Base-by-base conservation (phyloP, 176 grass and related monocot genomes). In the Elymus sibiricus region DNA sequence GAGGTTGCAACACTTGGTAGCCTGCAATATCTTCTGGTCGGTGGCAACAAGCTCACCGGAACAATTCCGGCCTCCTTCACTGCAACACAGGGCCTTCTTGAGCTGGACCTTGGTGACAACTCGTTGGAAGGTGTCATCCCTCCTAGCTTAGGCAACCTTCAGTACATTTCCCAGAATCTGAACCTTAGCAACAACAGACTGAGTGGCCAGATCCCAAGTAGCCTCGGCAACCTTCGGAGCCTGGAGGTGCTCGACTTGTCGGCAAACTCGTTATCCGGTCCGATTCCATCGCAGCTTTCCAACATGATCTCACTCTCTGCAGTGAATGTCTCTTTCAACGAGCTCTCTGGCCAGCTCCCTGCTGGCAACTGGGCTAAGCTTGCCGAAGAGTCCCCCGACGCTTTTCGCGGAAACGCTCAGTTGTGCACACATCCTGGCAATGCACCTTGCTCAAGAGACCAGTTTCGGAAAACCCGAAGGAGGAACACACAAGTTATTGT, bases 201-300 rank as follows among this genome's bases (percentile, higher is more conserved):
- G 58, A 90, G 22, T 3, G 35, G 88, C 46, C 44, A 80, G 81
- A 92, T 92, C 21, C 93, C 93, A 26, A 55, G 74, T 40, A 92
- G 79, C 40, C 85, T 95, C 0, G 85, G 90, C 32, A 92, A 90
- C 25, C 90, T 95, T 68, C 79, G 86, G 49, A 86, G 88, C 37
- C 66, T 95, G 25, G 85, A 92, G 77, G 74, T 82, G 21, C 90
- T 95, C 22, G 93, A 95, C 67, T 55, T 94, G 67, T 94, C 89
- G 2, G 63, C 43, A 6, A 91, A 94, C 56, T 79, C 76, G 28
- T 78, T 94, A 6, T 91, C 64, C 39, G 92, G 92, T 58, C 5
- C 42, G 69, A 92, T 94, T 22, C 92, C 92, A 0, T 76, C 77
- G 1, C 81, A 74, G 64, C 73, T 94, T 16, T 62, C 53, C 28